Evolutionary conservation across 257 asterid genomes (phyloP).

Genomic region (Coffea canephora): DNA sequence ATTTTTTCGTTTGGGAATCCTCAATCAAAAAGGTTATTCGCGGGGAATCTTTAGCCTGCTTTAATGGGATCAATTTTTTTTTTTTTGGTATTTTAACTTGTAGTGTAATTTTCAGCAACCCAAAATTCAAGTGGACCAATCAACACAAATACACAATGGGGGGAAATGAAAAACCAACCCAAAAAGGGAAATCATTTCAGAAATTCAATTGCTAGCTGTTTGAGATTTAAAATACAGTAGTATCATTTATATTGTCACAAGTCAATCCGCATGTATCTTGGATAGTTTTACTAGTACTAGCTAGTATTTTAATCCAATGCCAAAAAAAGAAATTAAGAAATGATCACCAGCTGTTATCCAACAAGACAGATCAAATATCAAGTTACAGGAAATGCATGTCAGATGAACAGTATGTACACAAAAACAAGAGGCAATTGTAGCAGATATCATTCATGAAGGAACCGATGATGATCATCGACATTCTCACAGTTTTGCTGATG

Average conservation of each 20-base stretch:
- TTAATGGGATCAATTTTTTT: background rate
- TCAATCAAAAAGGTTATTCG: background rate
- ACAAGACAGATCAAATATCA: too few species aligned
- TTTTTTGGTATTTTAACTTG: background rate
- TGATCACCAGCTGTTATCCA: too few species aligned
- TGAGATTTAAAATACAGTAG: background rate
- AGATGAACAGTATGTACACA: too few species aligned
- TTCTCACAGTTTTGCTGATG: background rate
- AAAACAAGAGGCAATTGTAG: too few species aligned
- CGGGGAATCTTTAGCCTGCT: background rate
- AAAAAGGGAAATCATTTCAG: background rate
- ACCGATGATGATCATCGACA: background rate
- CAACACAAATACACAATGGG: background rate
- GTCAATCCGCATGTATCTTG: too few species aligned
- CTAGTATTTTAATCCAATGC: too few species aligned
- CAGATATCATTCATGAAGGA: too few species aligned
- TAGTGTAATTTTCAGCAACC: background rate
- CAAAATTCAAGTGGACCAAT: background rate
- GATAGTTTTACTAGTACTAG: too few species aligned
- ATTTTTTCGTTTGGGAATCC: constrained; percentile 1
- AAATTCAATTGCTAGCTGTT: background rate
- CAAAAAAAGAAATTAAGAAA: too few species aligned
- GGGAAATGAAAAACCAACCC: background rate
- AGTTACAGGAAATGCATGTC: too few species aligned
- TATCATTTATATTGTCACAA: too few species aligned